Conservation (phyloP, 345 rosid genomes). For the Reutealis trisperma region DNA sequence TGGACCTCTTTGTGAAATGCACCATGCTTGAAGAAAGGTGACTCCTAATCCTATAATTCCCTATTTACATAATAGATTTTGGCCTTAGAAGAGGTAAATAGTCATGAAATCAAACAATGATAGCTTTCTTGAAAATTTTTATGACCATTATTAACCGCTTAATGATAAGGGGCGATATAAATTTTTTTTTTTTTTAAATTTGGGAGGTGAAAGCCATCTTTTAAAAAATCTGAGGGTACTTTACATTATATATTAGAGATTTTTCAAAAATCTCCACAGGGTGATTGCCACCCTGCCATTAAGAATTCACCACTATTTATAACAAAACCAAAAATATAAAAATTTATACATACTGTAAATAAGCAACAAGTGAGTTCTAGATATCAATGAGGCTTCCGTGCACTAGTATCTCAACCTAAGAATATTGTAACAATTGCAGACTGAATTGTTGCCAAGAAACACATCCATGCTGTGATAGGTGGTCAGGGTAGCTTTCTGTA, state of each 20-base stretch:
- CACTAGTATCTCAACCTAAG: neutral
- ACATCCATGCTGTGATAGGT: slow-evolving; percentile 51
- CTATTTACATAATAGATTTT: neutral
- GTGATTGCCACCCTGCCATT: too few species aligned
- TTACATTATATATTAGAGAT: too few species aligned
- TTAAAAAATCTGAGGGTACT: too few species aligned
- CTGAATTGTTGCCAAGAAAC: slow-evolving; percentile 50
- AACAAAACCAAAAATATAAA: too few species aligned
- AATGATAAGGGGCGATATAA: too few species aligned
- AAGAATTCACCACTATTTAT: too few species aligned
- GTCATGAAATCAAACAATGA: neutral
- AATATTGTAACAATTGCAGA: slow-evolving; percentile 14
- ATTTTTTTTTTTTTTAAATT: too few species aligned
- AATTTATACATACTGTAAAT: slow-evolving; percentile 9
- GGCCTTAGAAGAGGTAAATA: neutral
- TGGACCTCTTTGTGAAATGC: slow-evolving; percentile 25
- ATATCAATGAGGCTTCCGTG: slow-evolving; percentile 18
- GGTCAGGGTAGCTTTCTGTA: slow-evolving; percentile 46
- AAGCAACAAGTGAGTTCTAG: slow-evolving; percentile 15
- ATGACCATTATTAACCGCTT: too few species aligned
- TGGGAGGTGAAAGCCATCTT: too few species aligned
- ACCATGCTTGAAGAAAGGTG: slow-evolving; percentile 8
- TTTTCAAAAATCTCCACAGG: too few species aligned
- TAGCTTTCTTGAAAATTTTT: too few species aligned
- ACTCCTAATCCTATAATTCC: neutral